Evolutionary conservation across 2,329 filamentous ascomycete species (phyloP).

Genomic region (Fusarium paranaense): DNA sequence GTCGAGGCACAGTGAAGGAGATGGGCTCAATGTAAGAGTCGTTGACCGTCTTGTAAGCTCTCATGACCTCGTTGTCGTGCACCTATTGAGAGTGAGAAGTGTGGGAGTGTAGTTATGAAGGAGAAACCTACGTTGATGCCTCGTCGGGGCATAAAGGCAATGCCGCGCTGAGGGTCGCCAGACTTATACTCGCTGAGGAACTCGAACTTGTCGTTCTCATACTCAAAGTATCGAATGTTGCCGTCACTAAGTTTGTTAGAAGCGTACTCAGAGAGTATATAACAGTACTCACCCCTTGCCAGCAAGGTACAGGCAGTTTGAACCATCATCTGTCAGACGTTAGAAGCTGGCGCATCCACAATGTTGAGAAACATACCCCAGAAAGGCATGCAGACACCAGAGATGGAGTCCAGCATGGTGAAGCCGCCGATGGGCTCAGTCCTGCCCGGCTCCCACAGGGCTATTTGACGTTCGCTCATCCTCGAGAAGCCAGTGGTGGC

Average conservation of each 20-base stretch:
- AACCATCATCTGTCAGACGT: slow-evolving; percentile 78
- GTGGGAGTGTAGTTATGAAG: not conserved
- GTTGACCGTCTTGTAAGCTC: slow-evolving; percentile 97
- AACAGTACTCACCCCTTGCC: slow-evolving; percentile 85
- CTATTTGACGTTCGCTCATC: slow-evolving; percentile 98
- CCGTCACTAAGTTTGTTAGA: slow-evolving; percentile 75
- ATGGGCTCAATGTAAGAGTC: slow-evolving; percentile 95
- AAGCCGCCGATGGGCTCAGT: slow-evolving; percentile 91
- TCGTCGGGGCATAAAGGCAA: slow-evolving; percentile 94
- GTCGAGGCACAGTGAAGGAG: slow-evolving; percentile 94
- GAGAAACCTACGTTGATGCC: slow-evolving; percentile 80
- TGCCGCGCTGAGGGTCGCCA: slow-evolving; percentile 90
- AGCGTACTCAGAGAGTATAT: not conserved
- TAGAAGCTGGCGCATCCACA: slow-evolving; percentile 25
- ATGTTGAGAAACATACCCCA: slow-evolving; percentile 72
- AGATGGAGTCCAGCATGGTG: slow-evolving; percentile 91
- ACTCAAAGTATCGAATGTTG: slow-evolving; percentile 99
- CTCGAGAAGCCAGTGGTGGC: slow-evolving; percentile 97
- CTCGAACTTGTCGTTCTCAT: slow-evolving; percentile 98
- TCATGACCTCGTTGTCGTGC: slow-evolving; percentile 96
- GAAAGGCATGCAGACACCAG: slow-evolving; percentile 98
- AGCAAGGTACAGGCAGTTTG: slow-evolving; percentile 93
- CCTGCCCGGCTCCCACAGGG: slow-evolving; percentile 91
- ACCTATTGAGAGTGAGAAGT: slow-evolving; percentile 61
- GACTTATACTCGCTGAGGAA: slow-evolving; percentile 98